A percentile compares a stretch with the other conserved stretches of the same genome.
phyloP scores from a whole-genome alignment of 2,329 filamentous ascomycete species.

The Xylariales sp. region DNA sequence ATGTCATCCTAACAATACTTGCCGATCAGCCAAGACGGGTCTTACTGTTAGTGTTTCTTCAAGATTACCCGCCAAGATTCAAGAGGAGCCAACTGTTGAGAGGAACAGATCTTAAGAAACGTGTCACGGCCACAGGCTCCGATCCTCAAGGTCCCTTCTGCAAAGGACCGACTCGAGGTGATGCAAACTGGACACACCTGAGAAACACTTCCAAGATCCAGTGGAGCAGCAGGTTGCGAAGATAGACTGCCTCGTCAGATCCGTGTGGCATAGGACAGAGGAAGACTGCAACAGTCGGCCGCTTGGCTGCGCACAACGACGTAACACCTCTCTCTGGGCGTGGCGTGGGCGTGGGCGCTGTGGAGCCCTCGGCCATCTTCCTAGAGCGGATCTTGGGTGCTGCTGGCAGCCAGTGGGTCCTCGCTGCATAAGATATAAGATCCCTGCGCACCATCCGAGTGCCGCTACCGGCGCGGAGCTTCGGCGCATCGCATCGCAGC shows the following conservation, averaged over 20 bases:
- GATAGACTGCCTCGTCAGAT: neutral
- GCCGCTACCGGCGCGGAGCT: conserved; percentile 8
- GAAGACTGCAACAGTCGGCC: no score
- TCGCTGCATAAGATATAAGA: no score
- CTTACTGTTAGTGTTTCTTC: conserved; percentile 8
- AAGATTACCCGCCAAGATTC: conserved; percentile 5
- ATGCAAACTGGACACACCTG: neutral
- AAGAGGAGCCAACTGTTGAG: conserved; percentile 9
- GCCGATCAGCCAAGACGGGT: conserved; percentile 10
- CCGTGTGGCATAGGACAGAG: no score
- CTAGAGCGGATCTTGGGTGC: no score
- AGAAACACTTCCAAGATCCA: no score
- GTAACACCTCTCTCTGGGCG: no score
- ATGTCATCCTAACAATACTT: conserved; percentile 2
- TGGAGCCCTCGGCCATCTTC: no score
- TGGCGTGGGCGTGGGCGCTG: no score
- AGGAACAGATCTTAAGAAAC: neutral
- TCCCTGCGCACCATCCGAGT: neutral
- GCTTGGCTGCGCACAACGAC: no score
- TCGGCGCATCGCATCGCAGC: conserved; percentile 2
- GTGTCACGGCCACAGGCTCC: neutral
- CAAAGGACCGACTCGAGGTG: conserved; percentile 1
- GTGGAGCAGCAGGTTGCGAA: no score
- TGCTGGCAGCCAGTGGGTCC: no score
- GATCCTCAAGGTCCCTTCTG: neutral